Conservation (phyloP, 805 yeast species). For the Cyberlindnera maritima region DNA sequence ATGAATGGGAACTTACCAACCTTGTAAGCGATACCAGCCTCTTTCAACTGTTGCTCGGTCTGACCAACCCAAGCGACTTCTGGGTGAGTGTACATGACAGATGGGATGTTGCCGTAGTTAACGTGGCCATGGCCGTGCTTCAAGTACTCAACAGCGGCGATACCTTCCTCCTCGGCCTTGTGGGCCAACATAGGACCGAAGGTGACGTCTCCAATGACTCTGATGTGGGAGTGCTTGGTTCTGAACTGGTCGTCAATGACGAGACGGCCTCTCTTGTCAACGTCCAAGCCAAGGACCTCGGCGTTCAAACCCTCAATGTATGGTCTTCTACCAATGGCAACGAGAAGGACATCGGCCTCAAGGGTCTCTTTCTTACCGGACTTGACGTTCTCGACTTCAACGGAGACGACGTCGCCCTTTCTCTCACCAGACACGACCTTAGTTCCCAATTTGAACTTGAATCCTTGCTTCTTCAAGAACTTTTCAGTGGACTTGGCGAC, state of each 20-base stretch:
- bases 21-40: constrained; percentile 86
- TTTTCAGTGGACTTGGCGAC: constrained; percentile 88
- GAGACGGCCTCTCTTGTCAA: constrained; percentile 88
- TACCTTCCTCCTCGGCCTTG: constrained; percentile 99
- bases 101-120: constrained; percentile 95
- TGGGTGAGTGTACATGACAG: constrained; percentile 99
- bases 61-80: constrained; percentile 99
- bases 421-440: constrained; percentile 86
- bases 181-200: constrained; percentile 99
- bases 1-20: constrained; percentile 98
- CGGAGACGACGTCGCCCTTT: constrained; percentile 83
- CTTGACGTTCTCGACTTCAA: constrained; percentile 88
- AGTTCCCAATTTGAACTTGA: constrained; percentile 88
- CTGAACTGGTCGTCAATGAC: constrained; percentile 93
- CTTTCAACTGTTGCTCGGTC: constrained; percentile 92
- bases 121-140: constrained; percentile 96
- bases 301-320: constrained; percentile 86
- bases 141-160: constrained; percentile 95
- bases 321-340: constrained; percentile 99
- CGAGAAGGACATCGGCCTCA: constrained; percentile 90
- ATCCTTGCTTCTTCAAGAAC: constrained; percentile 89
- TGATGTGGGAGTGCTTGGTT: constrained; percentile 88
- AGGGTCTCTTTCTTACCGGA: constrained; percentile 73
- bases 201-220: constrained; percentile 97
- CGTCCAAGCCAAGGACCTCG: constrained; percentile 85